Percentiles rank a stretch among this genome's conserved stretches.
Conservation (phyloP, 176 grass and related monocot species). For the Triticum turgidum region DNA sequence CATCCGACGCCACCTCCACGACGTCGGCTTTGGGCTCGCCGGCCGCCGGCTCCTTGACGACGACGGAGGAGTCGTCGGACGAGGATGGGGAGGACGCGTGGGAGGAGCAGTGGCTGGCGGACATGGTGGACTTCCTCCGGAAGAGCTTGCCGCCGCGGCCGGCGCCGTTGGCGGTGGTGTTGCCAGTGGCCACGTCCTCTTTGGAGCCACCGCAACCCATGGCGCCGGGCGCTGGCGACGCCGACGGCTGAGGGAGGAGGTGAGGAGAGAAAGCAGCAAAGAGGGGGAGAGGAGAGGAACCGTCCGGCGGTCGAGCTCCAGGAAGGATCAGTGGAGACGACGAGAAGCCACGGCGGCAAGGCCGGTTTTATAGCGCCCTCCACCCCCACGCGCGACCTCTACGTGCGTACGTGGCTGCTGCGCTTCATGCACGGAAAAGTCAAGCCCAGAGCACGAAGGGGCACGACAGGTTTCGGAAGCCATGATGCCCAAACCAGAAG, state of each 20-base stretch:
- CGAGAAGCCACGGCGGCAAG: constrained; percentile 13
- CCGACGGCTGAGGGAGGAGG: not conserved
- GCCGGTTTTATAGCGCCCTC: not conserved
- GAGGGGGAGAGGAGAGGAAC: constrained; percentile 26
- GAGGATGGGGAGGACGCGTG: not conserved
- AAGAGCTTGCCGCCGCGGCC: constrained; percentile 31
- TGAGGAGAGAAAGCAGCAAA: constrained; percentile 7
- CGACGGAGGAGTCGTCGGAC: not conserved
- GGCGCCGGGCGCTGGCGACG: constrained; percentile 24
- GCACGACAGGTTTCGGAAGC: not conserved
- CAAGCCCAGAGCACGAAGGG: not conserved
- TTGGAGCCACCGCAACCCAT: constrained; percentile 97
- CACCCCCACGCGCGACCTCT: not conserved
- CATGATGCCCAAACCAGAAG: no score
- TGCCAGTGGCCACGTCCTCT: constrained; percentile 75
- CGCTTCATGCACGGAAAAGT: not conserved
- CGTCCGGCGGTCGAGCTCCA: constrained; percentile 21
- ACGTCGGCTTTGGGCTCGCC: not conserved
- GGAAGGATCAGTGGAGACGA: constrained; percentile 34
- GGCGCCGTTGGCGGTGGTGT: constrained; percentile 33
- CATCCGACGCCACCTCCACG: not conserved
- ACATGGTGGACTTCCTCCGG: constrained; percentile 51
- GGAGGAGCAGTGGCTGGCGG: constrained; percentile 11
- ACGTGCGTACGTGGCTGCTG: not conserved
- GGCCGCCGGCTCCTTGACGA: not conserved